A percentile compares a stretch with the other conserved stretches of the same genome.
phyloP scores from a whole-genome alignment of 1,284 basidiomycete genomes.

The Austropuccinia psidii region DNA sequence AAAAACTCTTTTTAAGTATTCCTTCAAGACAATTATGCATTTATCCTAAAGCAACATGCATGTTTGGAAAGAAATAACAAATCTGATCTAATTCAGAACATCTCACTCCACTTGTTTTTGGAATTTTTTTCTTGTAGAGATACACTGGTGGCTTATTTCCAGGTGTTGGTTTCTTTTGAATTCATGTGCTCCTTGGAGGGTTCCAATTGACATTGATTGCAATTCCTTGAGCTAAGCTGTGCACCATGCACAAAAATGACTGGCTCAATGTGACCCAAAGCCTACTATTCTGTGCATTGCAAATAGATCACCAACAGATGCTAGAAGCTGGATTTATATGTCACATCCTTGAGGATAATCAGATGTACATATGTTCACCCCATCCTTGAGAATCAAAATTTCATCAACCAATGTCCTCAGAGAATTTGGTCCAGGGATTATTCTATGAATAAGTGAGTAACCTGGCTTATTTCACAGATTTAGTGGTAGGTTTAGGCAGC shows the following conservation, averaged over 20 bases:
- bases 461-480: not conserved
- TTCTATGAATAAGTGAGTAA: not conserved
- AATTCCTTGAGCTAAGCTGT: too few relatives aligned
- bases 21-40: conserved; percentile 32
- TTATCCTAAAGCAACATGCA: not conserved
- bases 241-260: conserved; percentile 5
- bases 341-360: not conserved
- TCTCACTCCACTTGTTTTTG: not conserved
- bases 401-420: not conserved
- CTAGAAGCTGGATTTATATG: not conserved
- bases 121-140: conserved; percentile 1
- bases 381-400: not conserved
- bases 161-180: too few relatives aligned
- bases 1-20: not conserved
- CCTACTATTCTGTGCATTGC: conserved; percentile 9
- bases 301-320: conserved; percentile 1
- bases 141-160: too few relatives aligned
- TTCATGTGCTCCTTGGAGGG: too few relatives aligned
- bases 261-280: not conserved
- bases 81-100: conserved; percentile 19
- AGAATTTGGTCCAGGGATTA: conserved; percentile 3
- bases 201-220: too few relatives aligned
- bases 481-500: conserved; percentile 20
- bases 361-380: not conserved
- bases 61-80: not conserved